Percentiles rank a stretch among this genome's conserved stretches.
These are phyloP conservation scores for Hemisphaericaspora xylofermentans DNA, from an alignment of 1,139 yeast genomes.

Conservation along the genomic window DNA sequence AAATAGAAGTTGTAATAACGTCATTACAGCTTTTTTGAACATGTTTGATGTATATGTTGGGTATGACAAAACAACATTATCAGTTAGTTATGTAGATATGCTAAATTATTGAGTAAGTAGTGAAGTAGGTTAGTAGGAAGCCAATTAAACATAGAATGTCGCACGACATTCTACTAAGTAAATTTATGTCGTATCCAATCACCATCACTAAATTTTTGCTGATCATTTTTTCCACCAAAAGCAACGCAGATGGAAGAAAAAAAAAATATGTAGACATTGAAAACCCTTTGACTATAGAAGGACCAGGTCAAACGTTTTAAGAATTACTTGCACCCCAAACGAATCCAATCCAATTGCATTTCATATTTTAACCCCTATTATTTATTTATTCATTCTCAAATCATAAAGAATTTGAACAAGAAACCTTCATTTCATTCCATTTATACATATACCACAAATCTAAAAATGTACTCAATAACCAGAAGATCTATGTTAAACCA, in stretches of 20 bases:
- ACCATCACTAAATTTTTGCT: conserved; percentile 29
- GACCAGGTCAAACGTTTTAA: conserved; percentile 2
- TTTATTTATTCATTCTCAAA: conserved; percentile 3
- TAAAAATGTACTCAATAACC: conserved; percentile 26
- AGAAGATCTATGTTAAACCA: conserved; percentile 19
- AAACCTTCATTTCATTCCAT: neutral
- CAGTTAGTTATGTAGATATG: no score
- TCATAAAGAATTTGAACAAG: neutral
- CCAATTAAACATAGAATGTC: neutral
- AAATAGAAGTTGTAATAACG: no score
- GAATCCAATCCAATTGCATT: conserved; percentile 1
- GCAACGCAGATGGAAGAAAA: conserved; percentile 6
- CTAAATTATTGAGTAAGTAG: no score
- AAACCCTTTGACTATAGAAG: neutral
- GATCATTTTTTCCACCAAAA: conserved; percentile 17
- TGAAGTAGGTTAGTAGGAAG: neutral
- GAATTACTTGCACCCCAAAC: neutral
- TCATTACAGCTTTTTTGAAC: no score
- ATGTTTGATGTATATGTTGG: no score
- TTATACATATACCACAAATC: conserved; percentile 1
- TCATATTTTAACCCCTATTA: neutral
- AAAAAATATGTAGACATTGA: conserved; percentile 2
- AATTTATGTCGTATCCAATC: conserved; percentile 27
- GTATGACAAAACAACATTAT: no score
- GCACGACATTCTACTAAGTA: neutral